Evolutionary conservation across 257 asterid genomes (phyloP), one percentile per base, ranked within the genome.

Genomic region (Solanum bulbocastanum): DNA sequence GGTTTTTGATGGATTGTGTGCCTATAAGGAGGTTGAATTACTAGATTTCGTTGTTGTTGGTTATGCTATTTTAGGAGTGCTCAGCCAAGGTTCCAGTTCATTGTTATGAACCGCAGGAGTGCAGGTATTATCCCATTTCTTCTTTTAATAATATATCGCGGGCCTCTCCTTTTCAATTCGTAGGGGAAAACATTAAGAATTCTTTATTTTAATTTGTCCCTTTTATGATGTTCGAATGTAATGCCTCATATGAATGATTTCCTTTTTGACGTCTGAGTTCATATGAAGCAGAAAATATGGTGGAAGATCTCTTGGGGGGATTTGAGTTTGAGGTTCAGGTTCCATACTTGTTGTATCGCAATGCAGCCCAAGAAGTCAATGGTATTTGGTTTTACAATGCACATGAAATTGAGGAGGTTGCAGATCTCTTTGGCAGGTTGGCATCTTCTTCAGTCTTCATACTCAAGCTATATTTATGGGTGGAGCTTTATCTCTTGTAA

Each of bases 351-450:
- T 87, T 96, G 83, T 94, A 96, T 90, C 93, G 95, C 68, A 96
- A 95, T 87, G 95, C 97, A 60, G 88, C 93, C 74, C 94, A 93
- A 89, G 98, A 95, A 90, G 94, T 95, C 56, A 94, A 94, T 91
- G 98, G 99, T 52, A 93, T 96, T 88, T 96, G 99, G 99, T 96
- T 96, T 90, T 96, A 95, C 84, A 90, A 93, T 90, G 84, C 93
- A 23, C 92, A 91, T 42, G 99, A 95, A 69, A 93, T 97, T 83
- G 96, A 93, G 81, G 96, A 94, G 79, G 94, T 94, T 76, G 95
- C 95, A 52, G 90, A 88, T 92, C 93, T 96, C 83, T 95, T 96
- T 86, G 89, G 88, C 91, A 94, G 99, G 99, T 95, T 88, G 60
- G 89, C 82, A 85, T 72, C 79, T 86, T 88, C 30, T 84, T 85